Base-by-base conservation (phyloP, 2,329 filamentous ascomycete genomes). In the Cercospora sp. region DNA sequence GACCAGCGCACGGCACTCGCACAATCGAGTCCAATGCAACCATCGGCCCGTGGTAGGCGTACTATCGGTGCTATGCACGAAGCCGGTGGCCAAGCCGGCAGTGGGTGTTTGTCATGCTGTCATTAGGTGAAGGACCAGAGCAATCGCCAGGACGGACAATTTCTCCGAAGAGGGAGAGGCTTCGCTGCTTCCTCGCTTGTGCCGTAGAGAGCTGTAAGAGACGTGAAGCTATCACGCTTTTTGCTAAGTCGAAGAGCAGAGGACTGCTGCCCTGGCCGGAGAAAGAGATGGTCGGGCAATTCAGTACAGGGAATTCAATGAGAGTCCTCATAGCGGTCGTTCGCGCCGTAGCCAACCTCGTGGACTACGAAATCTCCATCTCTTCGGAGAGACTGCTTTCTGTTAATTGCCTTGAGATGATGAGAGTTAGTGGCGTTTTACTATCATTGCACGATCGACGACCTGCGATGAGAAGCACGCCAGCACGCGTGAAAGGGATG, bases 81-180 rank as follows among this genome's bases (percentile, higher is more conserved):
- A 28, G 26, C 26, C n/a, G 28, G 42, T 42, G 31, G 60, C 60
- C 42, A 28, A 51, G 60, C 39, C 60, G 60, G 60, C 60, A 63
- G 23, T 20, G 39, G 16, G 60, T 23, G n/a, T 48, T 48, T 48
- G 42, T 48, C 39, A 45, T 18, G n/a, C n/a, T 45, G 39, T 36
- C 33, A 36, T 13, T 36, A 42, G 6, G 36, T n/a, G 36, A 42
- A 42, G 36, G 13, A 16, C 36, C 36, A 42, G 16, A 42, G 36
- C 36, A 42, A 42, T 42, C 16, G 36, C 36, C 36, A 42, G 36
- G 36, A 42, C 13, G 36, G 36, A 42, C 36, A 42, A 8, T 42
- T n/a, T 42, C 36, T 42, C 36, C 36, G 36, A n/a, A 42, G 36
- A 42, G 16, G 36, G 36, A 3, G 16, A 42, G 16, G 16, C 36